phyloP scores from a whole-genome alignment of 2,329 filamentous ascomycete species.

The Aspergillus versicolor region DNA sequence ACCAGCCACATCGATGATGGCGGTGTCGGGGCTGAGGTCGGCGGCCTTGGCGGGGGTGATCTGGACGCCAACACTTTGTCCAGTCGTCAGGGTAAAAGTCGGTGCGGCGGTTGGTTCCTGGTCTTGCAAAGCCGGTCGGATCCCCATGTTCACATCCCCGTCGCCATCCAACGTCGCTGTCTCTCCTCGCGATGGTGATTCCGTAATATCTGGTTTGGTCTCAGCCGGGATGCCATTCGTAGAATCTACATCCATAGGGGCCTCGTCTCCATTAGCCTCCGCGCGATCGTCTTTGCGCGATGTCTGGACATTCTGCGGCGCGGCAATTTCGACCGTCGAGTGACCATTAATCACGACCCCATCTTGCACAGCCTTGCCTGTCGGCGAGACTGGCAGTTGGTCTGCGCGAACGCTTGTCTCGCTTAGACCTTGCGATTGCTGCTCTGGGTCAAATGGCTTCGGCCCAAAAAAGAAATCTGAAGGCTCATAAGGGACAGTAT shows the following conservation, averaged over 20 bases:
- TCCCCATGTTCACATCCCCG: constrained; percentile 44
- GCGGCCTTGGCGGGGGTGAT: constrained; percentile 49
- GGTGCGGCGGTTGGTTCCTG: constrained; percentile 32
- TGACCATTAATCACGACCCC: constrained; percentile 38
- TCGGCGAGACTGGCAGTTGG: constrained; percentile 29
- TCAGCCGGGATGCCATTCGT: constrained; percentile 30
- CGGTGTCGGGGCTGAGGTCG: constrained; percentile 47
- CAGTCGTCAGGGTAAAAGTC: constrained; percentile 43
- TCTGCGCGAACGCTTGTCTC: constrained; percentile 30
- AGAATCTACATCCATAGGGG: constrained; percentile 43
- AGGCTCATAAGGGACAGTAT: constrained; percentile 33
- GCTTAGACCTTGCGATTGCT: constrained; percentile 27
- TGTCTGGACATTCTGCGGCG: constrained; percentile 32
- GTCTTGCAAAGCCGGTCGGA: constrained; percentile 25
- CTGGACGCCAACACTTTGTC: constrained; percentile 48
- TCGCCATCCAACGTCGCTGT: constrained; percentile 40
- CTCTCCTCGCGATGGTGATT: constrained; percentile 24
- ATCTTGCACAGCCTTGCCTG: constrained; percentile 36
- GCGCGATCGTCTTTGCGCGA: constrained; percentile 33
- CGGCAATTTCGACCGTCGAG: constrained; percentile 26
- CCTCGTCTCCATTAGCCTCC: constrained; percentile 34
- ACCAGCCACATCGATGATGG: constrained; percentile 38
- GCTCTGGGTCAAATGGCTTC: constrained; percentile 34
- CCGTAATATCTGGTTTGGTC: constrained; percentile 22
- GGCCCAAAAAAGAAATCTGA: constrained; percentile 50